Evolutionary conservation across 257 asterid species (phyloP), one percentile per base, ranked within the genome.

Genomic region (Plantago ovata): DNA sequence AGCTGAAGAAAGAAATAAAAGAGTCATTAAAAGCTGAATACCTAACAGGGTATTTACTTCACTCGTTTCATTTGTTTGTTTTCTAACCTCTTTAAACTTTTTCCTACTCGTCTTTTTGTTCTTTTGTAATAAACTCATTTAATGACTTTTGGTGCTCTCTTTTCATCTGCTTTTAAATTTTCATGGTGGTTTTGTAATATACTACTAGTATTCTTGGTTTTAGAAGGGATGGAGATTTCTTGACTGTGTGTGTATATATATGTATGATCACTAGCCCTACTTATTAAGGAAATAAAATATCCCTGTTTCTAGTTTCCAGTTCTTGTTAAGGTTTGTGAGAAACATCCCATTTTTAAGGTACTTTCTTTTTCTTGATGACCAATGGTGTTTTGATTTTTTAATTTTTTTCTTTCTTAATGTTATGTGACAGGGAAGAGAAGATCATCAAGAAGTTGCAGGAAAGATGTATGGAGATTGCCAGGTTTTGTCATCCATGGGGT

Each of bases 401-500:
- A 13, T 24, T 21, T 12, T 40, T 28, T 2, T 24, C 5, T 24
- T 24, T 24, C 32, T 24, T 24, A 5, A 6, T 28, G 4, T 28
- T 28, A 8, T 28, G n/a, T n/a, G n/a, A 28, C 36, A 28, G 36
- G 36, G 2, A 46, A 57, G 21, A 60, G 51, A 19, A 9, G 24
- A 36, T 6, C 3, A 6, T 2, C 6, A 28, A 28, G 7, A 28
- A 28, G 36, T 28, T 28, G 4, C 7, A 50, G 10, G 7, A 41
- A 74, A 75, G 59, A 91, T 92, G 98, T 86, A 74, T 78, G 95
- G 95, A 69, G 98, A 93, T 77, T 82, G 94, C 60, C 94, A 92
- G 71, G 87, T 92, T 32, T 65, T 91, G 69, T 76, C 96, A 51
- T 67, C 89, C 33, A 74, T 84, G 85, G 96, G 85, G 36, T 9